These are phyloP conservation scores for Leptographium galeiforme DNA, from an alignment of 2,329 filamentous ascomycete species.

Conservation along the genomic window DNA sequence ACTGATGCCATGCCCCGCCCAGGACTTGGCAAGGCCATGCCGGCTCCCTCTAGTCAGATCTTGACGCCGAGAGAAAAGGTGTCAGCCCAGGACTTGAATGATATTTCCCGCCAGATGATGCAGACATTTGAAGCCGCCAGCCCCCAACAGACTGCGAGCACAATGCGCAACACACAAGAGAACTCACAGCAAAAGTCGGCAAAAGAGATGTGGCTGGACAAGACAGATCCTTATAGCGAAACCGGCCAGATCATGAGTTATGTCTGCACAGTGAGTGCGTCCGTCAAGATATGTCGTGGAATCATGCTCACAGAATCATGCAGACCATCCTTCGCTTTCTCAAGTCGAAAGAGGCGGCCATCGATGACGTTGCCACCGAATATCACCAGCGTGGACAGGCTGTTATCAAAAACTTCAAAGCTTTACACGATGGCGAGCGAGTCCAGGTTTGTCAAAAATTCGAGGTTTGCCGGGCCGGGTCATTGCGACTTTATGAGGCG, in stretches of 20 bases:
- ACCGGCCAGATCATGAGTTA: slow-evolving; percentile 10
- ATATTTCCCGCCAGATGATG: slow-evolving; percentile 8
- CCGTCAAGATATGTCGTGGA: too few relatives aligned
- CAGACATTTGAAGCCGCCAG: background rate
- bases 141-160: background rate
- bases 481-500: background rate
- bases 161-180: background rate
- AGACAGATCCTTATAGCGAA: slow-evolving; percentile 8
- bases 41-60: background rate
- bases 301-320: background rate
- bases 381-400: slow-evolving; percentile 7
- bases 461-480: background rate
- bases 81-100: background rate
- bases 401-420: slow-evolving; percentile 1
- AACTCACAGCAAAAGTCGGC: background rate
- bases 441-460: background rate
- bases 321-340: slow-evolving; percentile 10
- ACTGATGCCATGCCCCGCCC: too few relatives aligned
- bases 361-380: slow-evolving; percentile 10
- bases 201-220: slow-evolving; percentile 7
- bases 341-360: slow-evolving; percentile 11
- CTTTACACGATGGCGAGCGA: slow-evolving; percentile 3
- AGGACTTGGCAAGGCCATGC: background rate
- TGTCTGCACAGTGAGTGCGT: slow-evolving; percentile 8
- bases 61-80: background rate